These are phyloP conservation scores for Capronia coronata DNA, from an alignment of 2,329 filamentous ascomycete genomes.

Conservation along the genomic window DNA sequence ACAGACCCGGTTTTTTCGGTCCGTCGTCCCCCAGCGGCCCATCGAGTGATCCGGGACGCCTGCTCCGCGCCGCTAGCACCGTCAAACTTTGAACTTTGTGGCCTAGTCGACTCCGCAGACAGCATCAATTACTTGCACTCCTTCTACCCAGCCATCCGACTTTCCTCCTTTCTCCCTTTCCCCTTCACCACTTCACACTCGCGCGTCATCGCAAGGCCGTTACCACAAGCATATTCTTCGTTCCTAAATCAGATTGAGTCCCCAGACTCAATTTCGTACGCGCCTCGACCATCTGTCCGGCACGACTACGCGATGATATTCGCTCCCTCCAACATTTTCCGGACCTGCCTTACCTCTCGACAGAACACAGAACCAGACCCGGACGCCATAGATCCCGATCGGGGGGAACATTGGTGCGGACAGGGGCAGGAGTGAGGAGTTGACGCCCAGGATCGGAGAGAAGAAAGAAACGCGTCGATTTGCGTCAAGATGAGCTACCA, in stretches of 20 bases:
- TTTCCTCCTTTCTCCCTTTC: conserved; percentile 11
- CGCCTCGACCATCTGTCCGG: conserved; percentile 16
- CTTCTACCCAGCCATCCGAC: conserved; percentile 18
- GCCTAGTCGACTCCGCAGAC: conserved; percentile 4
- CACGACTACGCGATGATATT: conserved; percentile 28
- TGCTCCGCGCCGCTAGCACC: conserved; percentile 14
- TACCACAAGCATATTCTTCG: conserved; percentile 5
- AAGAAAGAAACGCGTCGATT: conserved; percentile 3
- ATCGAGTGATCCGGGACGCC: conserved; percentile 21
- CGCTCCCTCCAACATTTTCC: conserved; percentile 24
- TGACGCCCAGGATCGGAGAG: conserved; percentile 13
- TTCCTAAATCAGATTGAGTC: conserved; percentile 22
- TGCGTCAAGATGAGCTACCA: conserved; percentile 27
- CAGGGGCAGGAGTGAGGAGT: conserved; percentile 25
- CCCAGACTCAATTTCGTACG: conserved; percentile 21
- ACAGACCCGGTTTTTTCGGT: conserved; percentile 7
- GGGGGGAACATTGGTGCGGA: conserved; percentile 24
- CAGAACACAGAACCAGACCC: conserved; percentile 20
- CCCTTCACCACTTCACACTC: conserved; percentile 12
- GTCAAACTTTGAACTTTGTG: conserved; percentile 6
- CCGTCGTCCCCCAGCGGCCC: conserved; percentile 13
- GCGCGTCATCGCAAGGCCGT: conserved; percentile 19
- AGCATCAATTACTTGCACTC: conserved; percentile 12
- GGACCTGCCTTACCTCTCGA: conserved; percentile 22
- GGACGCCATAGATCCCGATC: conserved; percentile 25